Conservation (phyloP, 768 basidiomycete genomes). For the Sutorius australiensis region DNA sequence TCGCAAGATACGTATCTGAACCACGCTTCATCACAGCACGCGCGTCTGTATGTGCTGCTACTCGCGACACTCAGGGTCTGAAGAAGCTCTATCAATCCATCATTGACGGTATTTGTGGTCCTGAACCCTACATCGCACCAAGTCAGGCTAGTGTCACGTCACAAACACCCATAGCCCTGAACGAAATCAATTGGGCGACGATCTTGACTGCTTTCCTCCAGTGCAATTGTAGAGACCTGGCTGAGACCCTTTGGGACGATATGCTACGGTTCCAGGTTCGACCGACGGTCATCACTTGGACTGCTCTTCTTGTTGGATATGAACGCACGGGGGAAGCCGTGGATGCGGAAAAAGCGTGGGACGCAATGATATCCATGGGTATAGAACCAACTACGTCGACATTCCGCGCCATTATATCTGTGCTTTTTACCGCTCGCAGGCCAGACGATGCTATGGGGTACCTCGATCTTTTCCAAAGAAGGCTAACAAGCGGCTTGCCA, state of each 20-base stretch:
- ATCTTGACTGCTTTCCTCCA: slow-evolving; percentile 65
- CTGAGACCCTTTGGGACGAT: slow-evolving; percentile 66
- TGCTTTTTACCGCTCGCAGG: slow-evolving; percentile 49
- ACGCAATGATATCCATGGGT: slow-evolving; percentile 53
- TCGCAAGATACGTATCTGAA: slow-evolving; percentile 49
- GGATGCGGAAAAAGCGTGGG: slow-evolving; percentile 60
- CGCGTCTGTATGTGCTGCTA: slow-evolving; percentile 42
- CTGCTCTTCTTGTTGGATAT: slow-evolving; percentile 63
- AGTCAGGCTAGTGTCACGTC: slow-evolving; percentile 35
- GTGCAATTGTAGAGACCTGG: slow-evolving; percentile 52
- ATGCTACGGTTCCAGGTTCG: slow-evolving; percentile 45
- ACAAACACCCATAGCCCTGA: slow-evolving; percentile 46
- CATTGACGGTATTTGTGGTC: slow-evolving; percentile 46
- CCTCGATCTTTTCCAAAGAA: slow-evolving; percentile 48
- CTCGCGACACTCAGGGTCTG: slow-evolving; percentile 32
- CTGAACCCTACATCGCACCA: slow-evolving; percentile 53
- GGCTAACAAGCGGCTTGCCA: slow-evolving; percentile 12
- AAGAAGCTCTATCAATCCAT: slow-evolving; percentile 49
- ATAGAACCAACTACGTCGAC: slow-evolving; percentile 57
- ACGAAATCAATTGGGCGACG: slow-evolving; percentile 57
- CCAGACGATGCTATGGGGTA: slow-evolving; percentile 47
- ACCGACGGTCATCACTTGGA: slow-evolving; percentile 66
- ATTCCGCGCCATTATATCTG: slow-evolving; percentile 69
- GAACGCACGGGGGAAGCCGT: slow-evolving; percentile 46
- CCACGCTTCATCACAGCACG: slow-evolving; percentile 49